Conservation (phyloP, 164 flowering plant species). For the Litsea cubeba region DNA sequence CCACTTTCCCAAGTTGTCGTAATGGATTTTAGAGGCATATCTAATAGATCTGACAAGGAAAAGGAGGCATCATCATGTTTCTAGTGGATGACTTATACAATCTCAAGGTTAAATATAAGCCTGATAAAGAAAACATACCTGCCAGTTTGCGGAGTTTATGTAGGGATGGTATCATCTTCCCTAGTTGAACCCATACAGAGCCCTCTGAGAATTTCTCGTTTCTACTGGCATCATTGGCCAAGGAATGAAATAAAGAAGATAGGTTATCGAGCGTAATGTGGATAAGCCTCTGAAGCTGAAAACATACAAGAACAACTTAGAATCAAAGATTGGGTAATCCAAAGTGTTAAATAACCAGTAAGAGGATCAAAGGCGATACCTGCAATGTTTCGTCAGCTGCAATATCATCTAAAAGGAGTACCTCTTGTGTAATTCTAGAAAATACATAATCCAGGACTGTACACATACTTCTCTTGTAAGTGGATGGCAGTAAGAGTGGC, state of each 20-base stretch:
- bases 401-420: conserved; percentile 86
- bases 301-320: conserved; percentile 11
- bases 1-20: conserved; percentile 85
- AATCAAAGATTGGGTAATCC: conserved; percentile 1
- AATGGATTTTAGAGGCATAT: conserved; percentile 84
- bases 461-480: conserved; percentile 67
- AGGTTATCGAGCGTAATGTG: conserved; percentile 62
- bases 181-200: conserved; percentile 21
- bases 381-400: conserved; percentile 96
- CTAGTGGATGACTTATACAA: not conserved
- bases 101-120: conserved; percentile 1
- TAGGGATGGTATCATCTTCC: conserved; percentile 62
- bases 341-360: not conserved
- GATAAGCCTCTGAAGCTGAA: conserved; percentile 86
- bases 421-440: conserved; percentile 57
- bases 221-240: conserved; percentile 22
- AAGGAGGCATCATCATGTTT: conserved; percentile 6
- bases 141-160: conserved; percentile 68
- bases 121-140: conserved; percentile 35
- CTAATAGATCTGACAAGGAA: conserved; percentile 56
- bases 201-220: conserved; percentile 31
- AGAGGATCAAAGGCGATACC: conserved; percentile 27
- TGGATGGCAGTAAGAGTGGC: conserved; percentile 66
- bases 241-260: conserved; percentile 53
- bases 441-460: conserved; percentile 63